Percentiles rank a stretch among this genome's conserved stretches.
Evolutionary conservation across 1,139 yeast species (phyloP).

Genomic region (Kodamaea sp.): DNA sequence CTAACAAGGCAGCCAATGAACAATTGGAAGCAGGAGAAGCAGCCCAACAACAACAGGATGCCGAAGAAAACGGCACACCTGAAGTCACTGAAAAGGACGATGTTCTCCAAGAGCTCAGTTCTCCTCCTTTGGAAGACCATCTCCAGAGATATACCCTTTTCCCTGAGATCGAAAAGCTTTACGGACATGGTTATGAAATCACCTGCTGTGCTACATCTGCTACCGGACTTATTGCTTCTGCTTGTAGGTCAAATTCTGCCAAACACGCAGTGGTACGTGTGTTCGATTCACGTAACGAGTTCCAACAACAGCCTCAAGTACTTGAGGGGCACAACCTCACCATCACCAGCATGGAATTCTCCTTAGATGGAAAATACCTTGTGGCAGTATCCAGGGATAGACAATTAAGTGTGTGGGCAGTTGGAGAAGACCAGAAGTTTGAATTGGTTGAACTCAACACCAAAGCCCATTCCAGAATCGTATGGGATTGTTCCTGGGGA

Average conservation of each 20-base stretch:
- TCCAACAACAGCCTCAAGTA: constrained; percentile 36
- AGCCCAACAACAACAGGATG: constrained; percentile 34
- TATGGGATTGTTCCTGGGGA: constrained; percentile 95
- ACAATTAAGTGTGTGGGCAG: constrained; percentile 75
- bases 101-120: constrained; percentile 41
- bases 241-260: constrained; percentile 85
- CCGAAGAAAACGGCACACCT: constrained; percentile 35
- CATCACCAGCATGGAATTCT: constrained; percentile 77
- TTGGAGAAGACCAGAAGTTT: constrained; percentile 45
- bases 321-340: constrained; percentile 76
- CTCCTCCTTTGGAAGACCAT: constrained; percentile 86
- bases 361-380: constrained; percentile 67
- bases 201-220: constrained; percentile 75
- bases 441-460: constrained; percentile 46
- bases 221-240: constrained; percentile 75
- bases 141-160: constrained; percentile 89
- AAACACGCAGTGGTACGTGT: constrained; percentile 85
- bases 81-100: constrained; percentile 46
- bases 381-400: constrained; percentile 91
- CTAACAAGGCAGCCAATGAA: constrained; percentile 79
- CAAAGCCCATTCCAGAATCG: constrained; percentile 86
- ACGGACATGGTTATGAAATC: constrained; percentile 97
- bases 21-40: constrained; percentile 45
- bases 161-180: constrained; percentile 92
- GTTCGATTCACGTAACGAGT: constrained; percentile 57